Base-by-base conservation (phyloP, 306 rosid genomes). In the Dalbergia oliveri region DNA sequence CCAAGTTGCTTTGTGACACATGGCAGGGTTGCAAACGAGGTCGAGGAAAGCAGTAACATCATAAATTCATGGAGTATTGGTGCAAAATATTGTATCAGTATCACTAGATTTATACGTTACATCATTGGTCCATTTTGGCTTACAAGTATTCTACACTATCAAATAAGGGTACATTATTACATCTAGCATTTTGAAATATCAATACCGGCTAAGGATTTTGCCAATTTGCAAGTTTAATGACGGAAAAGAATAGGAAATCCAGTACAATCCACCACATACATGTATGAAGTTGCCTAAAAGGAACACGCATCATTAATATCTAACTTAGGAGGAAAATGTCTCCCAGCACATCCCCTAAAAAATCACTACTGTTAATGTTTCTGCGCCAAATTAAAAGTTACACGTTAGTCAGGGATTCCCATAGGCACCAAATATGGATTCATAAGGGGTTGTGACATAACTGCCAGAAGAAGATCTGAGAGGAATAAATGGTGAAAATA, bases 401-500 rank as follows among this genome's bases (percentile, higher is more conserved):
- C 49, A 9, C 12, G 9, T 43, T 43, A 43, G 49, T 43, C 49
- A 43, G 49, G 49, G 49, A 43, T 43, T 43, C 49, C 49, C 49
- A 43, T 43, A 0, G 49, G 49, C 49, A 43, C 3, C 53, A 47
- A 47, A 47, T 47, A 47, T 47, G 53, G 4, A 37, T 37, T 37
- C 41, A 37, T 5, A 6, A 0, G 41, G 7, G 5, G 5, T 10
- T 47, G 4, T 47, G 12, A 41, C 13, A 71, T 21, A 59, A 73
- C 49, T 37, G n/a, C 59, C 58, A 14, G 34, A 11, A 74, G 76
- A 83, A 66, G 63, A 50, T 74, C 57, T 9, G 63, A 43, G 60
- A 43, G 65, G 31, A 63, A 62, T 34, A 54, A 57, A 9, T 12
- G 37, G 64, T 80, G 79, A 21, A 18, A 43, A 6, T 35, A 33